These are phyloP conservation scores for Saprolegnia parasitica DNA, from an alignment of 352 stramenopile species.

Conservation along the genomic window DNA sequence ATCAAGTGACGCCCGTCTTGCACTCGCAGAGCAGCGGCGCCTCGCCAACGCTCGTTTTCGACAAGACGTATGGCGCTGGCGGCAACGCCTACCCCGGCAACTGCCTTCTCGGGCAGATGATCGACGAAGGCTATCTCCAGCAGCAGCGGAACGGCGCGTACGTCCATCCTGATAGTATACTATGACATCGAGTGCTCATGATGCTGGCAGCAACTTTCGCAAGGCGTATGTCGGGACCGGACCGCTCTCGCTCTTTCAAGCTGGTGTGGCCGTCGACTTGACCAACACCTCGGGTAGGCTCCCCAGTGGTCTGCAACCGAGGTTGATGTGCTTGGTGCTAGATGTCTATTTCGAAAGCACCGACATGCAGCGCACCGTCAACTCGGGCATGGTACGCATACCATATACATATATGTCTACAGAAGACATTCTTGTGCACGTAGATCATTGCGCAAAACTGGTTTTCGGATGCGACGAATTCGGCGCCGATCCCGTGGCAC, in stretches of 20 bases:
- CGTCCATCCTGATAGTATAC: not conserved
- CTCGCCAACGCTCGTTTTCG: conserved; percentile 9
- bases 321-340: not conserved
- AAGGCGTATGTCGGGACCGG: conserved; percentile 11
- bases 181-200: not conserved
- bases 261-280: conserved; percentile 10
- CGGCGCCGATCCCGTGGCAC: conserved; percentile 19
- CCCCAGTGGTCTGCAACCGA: not conserved
- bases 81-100: conserved; percentile 14
- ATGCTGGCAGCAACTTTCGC: conserved; percentile 8
- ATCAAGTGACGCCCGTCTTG: not conserved
- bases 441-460: conserved; percentile 26
- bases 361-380: conserved; percentile 26
- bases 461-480: not conserved
- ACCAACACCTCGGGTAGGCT: conserved; percentile 19
- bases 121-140: conserved; percentile 17
- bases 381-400: conserved; percentile 23
- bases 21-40: not conserved
- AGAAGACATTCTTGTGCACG: not conserved
- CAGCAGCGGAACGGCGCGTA: conserved; percentile 15
- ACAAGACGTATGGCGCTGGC: conserved; percentile 10
- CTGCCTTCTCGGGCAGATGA: conserved; percentile 16
- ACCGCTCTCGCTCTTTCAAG: conserved; percentile 2
- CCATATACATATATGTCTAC: not conserved
- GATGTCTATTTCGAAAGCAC: conserved; percentile 27